Percentiles rank a stretch among this genome's conserved stretches.
Evolutionary conservation across 331 rosid genomes (phyloP).

Genomic region (Acacia concinna): DNA sequence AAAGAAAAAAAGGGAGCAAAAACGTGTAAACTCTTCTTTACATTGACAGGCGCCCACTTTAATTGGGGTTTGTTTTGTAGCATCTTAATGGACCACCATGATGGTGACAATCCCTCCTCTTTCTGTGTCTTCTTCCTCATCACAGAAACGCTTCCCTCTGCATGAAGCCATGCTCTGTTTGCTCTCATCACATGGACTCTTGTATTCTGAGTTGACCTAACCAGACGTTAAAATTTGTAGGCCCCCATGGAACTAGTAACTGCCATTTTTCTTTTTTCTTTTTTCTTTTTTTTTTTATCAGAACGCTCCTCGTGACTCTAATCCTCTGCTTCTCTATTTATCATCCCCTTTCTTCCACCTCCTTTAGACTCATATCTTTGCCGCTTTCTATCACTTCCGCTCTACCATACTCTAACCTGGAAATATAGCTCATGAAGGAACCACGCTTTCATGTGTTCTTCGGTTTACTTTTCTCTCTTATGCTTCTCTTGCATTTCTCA

Average conservation of each 20-base stretch:
- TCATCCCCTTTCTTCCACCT: constrained; percentile 16
- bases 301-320: constrained; percentile 3
- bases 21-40: background rate
- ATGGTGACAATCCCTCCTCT: constrained; percentile 36
- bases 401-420: background rate
- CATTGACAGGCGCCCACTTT: constrained; percentile 24
- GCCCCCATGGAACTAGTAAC: constrained; percentile 9
- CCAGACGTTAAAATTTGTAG: background rate
- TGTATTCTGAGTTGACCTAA: constrained; percentile 7
- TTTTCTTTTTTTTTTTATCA: no score
- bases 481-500: constrained; percentile 41
- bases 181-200: constrained; percentile 29
- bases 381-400: constrained; percentile 20
- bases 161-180: constrained; percentile 30
- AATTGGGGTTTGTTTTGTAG: constrained; percentile 39
- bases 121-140: constrained; percentile 26
- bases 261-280: background rate
- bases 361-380: constrained; percentile 5
- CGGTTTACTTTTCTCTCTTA: constrained; percentile 1
- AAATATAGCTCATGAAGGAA: constrained; percentile 36
- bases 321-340: constrained; percentile 1
- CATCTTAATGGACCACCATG: constrained; percentile 38
- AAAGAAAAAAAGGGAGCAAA: background rate
- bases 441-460: background rate
- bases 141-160: constrained; percentile 16